phyloP scores from a whole-genome alignment of 148 eudicot species.

The Heliamphora exappendiculata region DNA sequence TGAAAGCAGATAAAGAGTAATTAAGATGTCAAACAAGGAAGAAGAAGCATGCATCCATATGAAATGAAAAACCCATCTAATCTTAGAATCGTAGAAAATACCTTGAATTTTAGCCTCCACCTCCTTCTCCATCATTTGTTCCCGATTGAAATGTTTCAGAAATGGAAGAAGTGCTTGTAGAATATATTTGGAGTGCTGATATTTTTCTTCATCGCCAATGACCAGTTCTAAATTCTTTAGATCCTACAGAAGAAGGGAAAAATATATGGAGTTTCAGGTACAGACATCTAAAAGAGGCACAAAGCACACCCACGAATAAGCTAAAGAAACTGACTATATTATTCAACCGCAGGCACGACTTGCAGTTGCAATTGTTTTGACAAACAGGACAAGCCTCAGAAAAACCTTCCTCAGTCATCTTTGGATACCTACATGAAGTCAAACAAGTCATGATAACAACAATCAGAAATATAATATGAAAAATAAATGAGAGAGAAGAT shows the following conservation, averaged over 20 bases:
- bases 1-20: not conserved
- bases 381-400: slow-evolving; percentile 48
- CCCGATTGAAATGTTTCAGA: slow-evolving; percentile 27
- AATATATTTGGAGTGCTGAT: slow-evolving; percentile 22
- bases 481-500: not conserved
- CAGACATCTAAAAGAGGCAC: not conserved
- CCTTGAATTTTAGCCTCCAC: slow-evolving; percentile 40
- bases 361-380: slow-evolving; percentile 46
- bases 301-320: not conserved
- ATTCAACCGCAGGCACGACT: slow-evolving; percentile 37
- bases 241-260: slow-evolving; percentile 12
- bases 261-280: not conserved
- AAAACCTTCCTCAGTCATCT: slow-evolving; percentile 29
- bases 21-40: not conserved
- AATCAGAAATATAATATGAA: not conserved
- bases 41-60: not conserved
- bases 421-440: slow-evolving; percentile 37
- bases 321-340: slow-evolving; percentile 13
- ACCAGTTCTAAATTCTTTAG: not conserved
- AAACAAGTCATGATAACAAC: not conserved
- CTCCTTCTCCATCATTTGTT: slow-evolving; percentile 30
- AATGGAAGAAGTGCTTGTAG: slow-evolving; percentile 27
- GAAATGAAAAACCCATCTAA: not conserved
- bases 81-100: slow-evolving; percentile 6
- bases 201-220: slow-evolving; percentile 8